phyloP scores from a whole-genome alignment of 2,329 filamentous ascomycete species.

The Spiromastix sp. region DNA sequence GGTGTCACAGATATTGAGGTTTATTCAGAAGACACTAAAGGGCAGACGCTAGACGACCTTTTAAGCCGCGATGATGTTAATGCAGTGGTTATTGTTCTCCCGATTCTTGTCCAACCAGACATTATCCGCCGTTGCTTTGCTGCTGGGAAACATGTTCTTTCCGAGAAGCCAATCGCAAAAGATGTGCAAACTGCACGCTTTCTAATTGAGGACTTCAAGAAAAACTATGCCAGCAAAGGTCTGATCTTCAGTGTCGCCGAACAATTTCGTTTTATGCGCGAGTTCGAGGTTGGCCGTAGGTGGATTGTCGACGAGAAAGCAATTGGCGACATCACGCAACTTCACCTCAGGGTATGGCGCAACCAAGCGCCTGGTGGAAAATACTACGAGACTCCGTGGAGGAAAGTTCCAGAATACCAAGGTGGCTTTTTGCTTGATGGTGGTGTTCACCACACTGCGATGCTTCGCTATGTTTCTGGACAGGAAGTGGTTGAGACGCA shows the following conservation, averaged over 20 bases:
- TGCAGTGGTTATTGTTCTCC: constrained; percentile 44
- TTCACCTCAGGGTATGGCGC: constrained; percentile 37
- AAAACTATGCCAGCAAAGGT: constrained; percentile 29
- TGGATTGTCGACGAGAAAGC: constrained; percentile 29
- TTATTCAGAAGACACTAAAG: constrained; percentile 43
- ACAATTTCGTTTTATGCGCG: constrained; percentile 45
- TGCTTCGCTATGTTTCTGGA: constrained; percentile 39
- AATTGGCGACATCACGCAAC: constrained; percentile 40
- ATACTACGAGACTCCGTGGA: constrained; percentile 47
- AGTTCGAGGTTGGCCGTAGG: constrained; percentile 36
- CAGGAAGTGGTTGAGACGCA: constrained; percentile 32
- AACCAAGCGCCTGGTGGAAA: constrained; percentile 41
- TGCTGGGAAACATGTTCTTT: constrained; percentile 46
- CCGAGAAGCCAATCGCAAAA: constrained; percentile 48
- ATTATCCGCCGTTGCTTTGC: constrained; percentile 40
- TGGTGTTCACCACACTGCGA: constrained; percentile 47
- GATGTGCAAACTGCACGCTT: constrained; percentile 42
- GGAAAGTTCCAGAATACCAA: constrained; percentile 47
- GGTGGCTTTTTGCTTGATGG: constrained; percentile 51
- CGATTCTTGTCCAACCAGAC: constrained; percentile 42
- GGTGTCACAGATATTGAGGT: constrained; percentile 34
- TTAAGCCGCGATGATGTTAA: constrained; percentile 39
- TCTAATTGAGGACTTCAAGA: constrained; percentile 42
- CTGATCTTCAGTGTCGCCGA: constrained; percentile 43
- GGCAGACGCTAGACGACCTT: constrained; percentile 36